Conservation (phyloP, 2,329 filamentous ascomycete genomes). For the Alternaria solani region DNA sequence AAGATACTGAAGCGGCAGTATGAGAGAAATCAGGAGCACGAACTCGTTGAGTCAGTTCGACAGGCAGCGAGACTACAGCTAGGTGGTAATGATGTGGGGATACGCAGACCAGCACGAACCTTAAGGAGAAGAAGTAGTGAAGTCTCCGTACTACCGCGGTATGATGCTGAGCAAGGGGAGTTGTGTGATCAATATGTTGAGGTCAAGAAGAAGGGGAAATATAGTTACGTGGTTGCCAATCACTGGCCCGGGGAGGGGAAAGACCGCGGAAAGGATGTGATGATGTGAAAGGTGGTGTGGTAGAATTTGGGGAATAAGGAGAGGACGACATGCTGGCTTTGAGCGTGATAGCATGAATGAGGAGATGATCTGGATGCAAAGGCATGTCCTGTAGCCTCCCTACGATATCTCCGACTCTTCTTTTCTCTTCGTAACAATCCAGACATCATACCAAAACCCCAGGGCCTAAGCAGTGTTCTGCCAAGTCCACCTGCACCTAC, state of each 20-base stretch:
- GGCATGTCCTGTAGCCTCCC: neutral
- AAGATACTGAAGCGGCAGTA: neutral
- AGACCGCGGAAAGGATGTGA: neutral
- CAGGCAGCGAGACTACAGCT: neutral
- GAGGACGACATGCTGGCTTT: neutral
- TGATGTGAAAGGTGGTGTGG: neutral
- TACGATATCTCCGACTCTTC: neutral
- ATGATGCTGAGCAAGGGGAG: neutral
- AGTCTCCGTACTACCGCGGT: conserved; percentile 3
- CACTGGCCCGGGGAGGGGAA: neutral
- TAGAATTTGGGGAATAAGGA: neutral
- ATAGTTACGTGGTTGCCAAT: conserved; percentile 8
- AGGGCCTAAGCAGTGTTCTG: neutral
- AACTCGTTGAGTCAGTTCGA: neutral
- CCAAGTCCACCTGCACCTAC: neutral
- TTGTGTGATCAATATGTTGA: neutral
- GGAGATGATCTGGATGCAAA: neutral
- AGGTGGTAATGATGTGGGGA: too few species aligned
- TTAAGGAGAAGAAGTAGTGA: conserved; percentile 1
- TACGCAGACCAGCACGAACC: neutral
- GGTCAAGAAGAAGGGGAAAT: conserved; percentile 8
- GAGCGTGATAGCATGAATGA: neutral
- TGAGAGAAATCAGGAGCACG: neutral
- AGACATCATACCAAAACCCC: neutral
- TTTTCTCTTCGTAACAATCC: neutral